A percentile compares a stretch with the other conserved stretches of the same genome.
phyloP scores from a whole-genome alignment of 2,329 filamentous ascomycete genomes.

The Fusarium austroafricanum region DNA sequence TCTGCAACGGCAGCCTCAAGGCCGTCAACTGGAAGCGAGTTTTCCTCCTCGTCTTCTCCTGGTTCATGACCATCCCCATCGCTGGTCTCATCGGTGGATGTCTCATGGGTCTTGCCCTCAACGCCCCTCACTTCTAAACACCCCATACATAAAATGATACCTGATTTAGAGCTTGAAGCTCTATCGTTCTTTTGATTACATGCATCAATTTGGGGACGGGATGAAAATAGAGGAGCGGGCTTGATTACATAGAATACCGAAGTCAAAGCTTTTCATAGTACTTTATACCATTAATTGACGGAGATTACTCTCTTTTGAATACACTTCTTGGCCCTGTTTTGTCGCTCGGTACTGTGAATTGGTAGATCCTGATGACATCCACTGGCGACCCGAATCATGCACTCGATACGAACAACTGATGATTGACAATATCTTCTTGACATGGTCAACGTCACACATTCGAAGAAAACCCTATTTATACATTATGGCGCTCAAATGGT shows the following conservation, averaged over 20 bases:
- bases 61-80: slow-evolving; percentile 61
- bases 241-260: slow-evolving; percentile 28
- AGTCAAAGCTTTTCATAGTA: slow-evolving; percentile 10
- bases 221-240: slow-evolving; percentile 26
- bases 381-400: neutral
- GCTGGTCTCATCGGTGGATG: slow-evolving; percentile 56
- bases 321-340: neutral
- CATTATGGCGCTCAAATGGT: neutral
- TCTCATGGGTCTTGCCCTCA: slow-evolving; percentile 56
- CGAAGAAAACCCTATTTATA: too few relatives aligned
- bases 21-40: slow-evolving; percentile 83
- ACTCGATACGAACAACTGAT: neutral
- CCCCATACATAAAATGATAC: slow-evolving; percentile 2
- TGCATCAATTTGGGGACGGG: neutral
- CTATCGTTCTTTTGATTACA: slow-evolving; percentile 9
- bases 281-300: slow-evolving; percentile 33
- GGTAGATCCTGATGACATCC: neutral
- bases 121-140: slow-evolving; percentile 53
- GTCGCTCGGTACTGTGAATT: neutral
- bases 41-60: slow-evolving; percentile 72
- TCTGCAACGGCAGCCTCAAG: slow-evolving; percentile 78
- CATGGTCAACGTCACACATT: too few relatives aligned
- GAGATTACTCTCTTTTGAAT: slow-evolving; percentile 13
- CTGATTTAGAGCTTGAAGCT: slow-evolving; percentile 6
- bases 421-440: too few relatives aligned